phyloP scores from a whole-genome alignment of 371 early-diverging fungal genomes.

The Mortierella sp. region DNA sequence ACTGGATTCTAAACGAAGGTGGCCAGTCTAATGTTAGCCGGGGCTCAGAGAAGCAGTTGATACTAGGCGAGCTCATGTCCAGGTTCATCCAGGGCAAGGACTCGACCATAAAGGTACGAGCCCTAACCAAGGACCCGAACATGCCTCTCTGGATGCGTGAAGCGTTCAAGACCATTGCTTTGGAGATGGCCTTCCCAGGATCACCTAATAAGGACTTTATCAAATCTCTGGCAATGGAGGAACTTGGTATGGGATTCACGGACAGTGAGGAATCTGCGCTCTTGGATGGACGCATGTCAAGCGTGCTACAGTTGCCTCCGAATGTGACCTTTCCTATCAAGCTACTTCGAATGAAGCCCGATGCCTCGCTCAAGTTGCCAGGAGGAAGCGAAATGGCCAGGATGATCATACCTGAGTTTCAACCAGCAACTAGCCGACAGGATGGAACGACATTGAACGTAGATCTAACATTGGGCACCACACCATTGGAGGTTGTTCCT shows the following conservation, averaged over 20 bases:
- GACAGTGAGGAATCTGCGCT: conserved; percentile 20
- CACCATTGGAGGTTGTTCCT: conserved; percentile 9
- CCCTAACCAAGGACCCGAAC: conserved; percentile 29
- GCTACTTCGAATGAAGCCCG: conserved; percentile 38
- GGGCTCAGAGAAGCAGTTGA: conserved; percentile 40
- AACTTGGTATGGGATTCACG: conserved; percentile 35
- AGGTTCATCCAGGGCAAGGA: conserved; percentile 41
- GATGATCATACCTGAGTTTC: conserved; percentile 19
- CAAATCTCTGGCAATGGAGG: conserved; percentile 29
- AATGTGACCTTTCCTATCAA: conserved; percentile 52
- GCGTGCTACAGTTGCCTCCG: conserved; percentile 39
- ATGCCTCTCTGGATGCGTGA: conserved; percentile 34
- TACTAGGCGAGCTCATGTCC: conserved; percentile 37
- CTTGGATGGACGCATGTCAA: conserved; percentile 26
- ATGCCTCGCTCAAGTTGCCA: conserved; percentile 17
- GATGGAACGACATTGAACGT: conserved; percentile 31
- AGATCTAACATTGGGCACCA: conserved; percentile 9
- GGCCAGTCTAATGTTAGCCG: not conserved
- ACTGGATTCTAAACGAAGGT: conserved; percentile 23
- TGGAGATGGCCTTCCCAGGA: conserved; percentile 46
- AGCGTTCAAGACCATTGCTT: conserved; percentile 31
- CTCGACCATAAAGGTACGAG: conserved; percentile 42
- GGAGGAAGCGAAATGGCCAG: conserved; percentile 25
- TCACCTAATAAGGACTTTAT: conserved; percentile 43
- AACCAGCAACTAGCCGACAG: conserved; percentile 37